Evolutionary conservation across 768 basidiomycete genomes (phyloP), one percentile per base, ranked within the genome.

Genomic region (Fomitopsis serialis): DNA sequence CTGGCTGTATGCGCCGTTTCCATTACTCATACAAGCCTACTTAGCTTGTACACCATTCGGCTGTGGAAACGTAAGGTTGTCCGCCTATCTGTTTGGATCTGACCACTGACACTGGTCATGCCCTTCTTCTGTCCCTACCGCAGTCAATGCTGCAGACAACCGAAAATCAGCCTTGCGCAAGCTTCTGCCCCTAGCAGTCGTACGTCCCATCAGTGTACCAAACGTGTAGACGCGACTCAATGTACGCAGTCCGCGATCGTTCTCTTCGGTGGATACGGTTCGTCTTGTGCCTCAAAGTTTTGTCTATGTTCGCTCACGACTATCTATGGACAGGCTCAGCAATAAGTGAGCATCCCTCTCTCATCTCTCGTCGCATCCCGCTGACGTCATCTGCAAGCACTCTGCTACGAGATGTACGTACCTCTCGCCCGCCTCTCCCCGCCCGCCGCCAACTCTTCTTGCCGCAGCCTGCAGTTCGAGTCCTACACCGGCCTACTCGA

Each of bases 11-110:
- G 12, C 29, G 29, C 6, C 5, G 6, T 32, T 32, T 11, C 6
- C 29, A 32, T 32, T 40, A 35, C 48, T 40, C 35, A 32, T 10
- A 11, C n/a, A 17, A n/a, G n/a, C n/a, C n/a, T n/a, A n/a, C n/a
- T n/a, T 34, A 61, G 60, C 12, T 27, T 61, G 1, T 61, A 61
- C 34, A 58, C 60, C 9, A 43, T 49, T 5, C 50, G 60, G 2
- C 43, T 61, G 15, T 61, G 60, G 60, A 58, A 52, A 17, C 53
- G 60, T 61, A 27, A 10, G 60, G 9, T 45, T 22, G 4, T 13
- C 21, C 10, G 19, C 9, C 9, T 35, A 15, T 35, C 15, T 35
- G 34, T 35, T 15, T 8, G 34, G 15, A 35, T 35, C 15, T 15
- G 15, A 9, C 15, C 9, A 35, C 15, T 15, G 15, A 35, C 15